Evolutionary conservation across 148 eudicot genomes (phyloP), one percentile per base, ranked within the genome.

Genomic region (Rhododendron simsii): DNA sequence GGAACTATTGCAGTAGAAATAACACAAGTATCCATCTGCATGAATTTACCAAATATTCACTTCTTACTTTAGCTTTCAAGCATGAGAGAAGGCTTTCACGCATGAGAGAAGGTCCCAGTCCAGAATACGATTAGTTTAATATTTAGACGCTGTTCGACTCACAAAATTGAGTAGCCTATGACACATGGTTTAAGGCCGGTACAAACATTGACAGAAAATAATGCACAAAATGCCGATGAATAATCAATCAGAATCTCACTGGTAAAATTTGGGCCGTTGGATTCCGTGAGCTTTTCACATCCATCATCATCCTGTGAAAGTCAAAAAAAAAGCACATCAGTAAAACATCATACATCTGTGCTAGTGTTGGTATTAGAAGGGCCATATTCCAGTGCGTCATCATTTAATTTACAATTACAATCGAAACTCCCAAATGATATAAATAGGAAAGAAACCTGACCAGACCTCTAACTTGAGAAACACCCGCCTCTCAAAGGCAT

Each of bases 281-380:
- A 84, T 45, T 87, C 86, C 48, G 3, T 73, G 21, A 81, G 78
- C 86, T 88, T 87, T 86, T 87, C 83, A 48, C 81, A 84, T 85
- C 86, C 90, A 86, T 84, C 84, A 84, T 86, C 88, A 84, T 69
- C 91, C 95, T 92, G 90, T 80, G 33, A 28, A 39, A 61, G 28
- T 55, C 39, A 35, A 78, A 44, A 77, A 33, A 41, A 44, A 78
- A 39, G 30, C 51, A 44, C 28, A 3, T 41, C 80, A 78, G 30
- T 78, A 44, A 78, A 44, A 78, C 28, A 4, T 78, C 18, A 23
- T 20, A 23, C 7, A 77, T 71, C 33, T 78, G 48, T 18, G 50
- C 53, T 39, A 78, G 45, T 23, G 13, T 41, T 44, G 12, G 26
- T 18, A 39, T 78, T 45, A 78, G 26, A 21, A 78, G 14, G 80